Conservation (phyloP, 2,329 filamentous ascomycete genomes). For the Lanzia echinophila region DNA sequence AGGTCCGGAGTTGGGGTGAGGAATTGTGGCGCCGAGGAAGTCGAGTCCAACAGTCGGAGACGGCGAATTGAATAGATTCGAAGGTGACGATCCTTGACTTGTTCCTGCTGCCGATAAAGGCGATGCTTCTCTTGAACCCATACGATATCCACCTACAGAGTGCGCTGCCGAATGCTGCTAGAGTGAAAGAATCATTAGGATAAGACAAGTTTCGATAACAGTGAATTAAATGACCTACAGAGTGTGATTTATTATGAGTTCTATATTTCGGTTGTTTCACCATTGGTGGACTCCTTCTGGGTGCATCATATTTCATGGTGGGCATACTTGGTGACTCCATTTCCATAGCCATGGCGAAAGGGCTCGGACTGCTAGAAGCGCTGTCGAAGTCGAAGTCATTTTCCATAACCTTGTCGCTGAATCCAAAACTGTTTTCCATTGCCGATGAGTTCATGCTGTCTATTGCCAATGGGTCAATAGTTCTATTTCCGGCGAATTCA, state of each 20-base stretch:
- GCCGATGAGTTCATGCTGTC: slow-evolving; percentile 34
- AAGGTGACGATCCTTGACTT: slow-evolving; percentile 48
- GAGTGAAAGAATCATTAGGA: slow-evolving; percentile 17
- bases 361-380: slow-evolving; percentile 50
- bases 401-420: slow-evolving; percentile 41
- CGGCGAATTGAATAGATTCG: slow-evolving; percentile 37
- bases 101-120: slow-evolving; percentile 46
- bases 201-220: background rate
- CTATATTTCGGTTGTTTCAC: slow-evolving; percentile 23
- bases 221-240: slow-evolving; percentile 32
- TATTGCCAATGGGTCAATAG: slow-evolving; percentile 33
- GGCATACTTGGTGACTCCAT: slow-evolving; percentile 39
- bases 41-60: slow-evolving; percentile 39
- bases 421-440: slow-evolving; percentile 31
- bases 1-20: slow-evolving; percentile 18
- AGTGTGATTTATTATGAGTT: slow-evolving; percentile 37
- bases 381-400: slow-evolving; percentile 52
- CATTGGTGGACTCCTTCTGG: slow-evolving; percentile 21
- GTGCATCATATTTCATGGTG: slow-evolving; percentile 33
- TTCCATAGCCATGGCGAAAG: slow-evolving; percentile 24
- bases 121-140: slow-evolving; percentile 47
- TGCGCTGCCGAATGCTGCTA: slow-evolving; percentile 47
- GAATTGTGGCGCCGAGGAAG: slow-evolving; percentile 32
- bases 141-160: slow-evolving; percentile 44
- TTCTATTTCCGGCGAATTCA: slow-evolving; percentile 34